A percentile compares a stretch with the other conserved stretches of the same genome.
Conservation (phyloP, 2,329 filamentous ascomycete genomes). For the Colletotrichum brevisporum region DNA sequence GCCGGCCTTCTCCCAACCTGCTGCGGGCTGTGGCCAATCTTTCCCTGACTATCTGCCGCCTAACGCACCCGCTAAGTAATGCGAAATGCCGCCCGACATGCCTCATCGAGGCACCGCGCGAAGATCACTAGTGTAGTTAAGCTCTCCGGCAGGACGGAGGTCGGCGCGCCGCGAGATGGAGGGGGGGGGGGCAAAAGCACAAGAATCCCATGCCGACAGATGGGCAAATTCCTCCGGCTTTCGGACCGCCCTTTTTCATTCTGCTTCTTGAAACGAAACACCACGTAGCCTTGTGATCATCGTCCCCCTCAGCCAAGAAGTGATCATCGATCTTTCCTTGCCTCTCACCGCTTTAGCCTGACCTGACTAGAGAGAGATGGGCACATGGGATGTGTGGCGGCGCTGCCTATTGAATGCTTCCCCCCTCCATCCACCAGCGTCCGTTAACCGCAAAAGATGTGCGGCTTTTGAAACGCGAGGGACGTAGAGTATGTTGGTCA, state of each 20-base stretch:
- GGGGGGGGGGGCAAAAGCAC: no score
- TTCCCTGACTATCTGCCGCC: no score
- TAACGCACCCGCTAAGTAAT: no score
- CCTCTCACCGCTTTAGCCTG: not conserved
- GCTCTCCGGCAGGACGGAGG: no score
- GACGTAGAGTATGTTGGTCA: not conserved
- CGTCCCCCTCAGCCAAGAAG: not conserved
- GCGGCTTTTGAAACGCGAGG: conserved; percentile 32
- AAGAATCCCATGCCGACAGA: conserved; percentile 12
- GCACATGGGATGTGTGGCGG: not conserved
- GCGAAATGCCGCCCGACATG: no score
- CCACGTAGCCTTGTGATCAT: conserved; percentile 4
- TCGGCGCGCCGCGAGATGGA: no score
- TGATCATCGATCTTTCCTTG: not conserved
- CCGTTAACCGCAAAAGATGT: conserved; percentile 19
- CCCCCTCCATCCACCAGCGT: not conserved
- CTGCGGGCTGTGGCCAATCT: no score
- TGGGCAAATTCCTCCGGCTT: conserved; percentile 12
- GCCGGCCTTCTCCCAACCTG: no score
- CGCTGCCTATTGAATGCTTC: not conserved
- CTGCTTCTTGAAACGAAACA: conserved; percentile 27
- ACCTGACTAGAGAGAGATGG: no score
- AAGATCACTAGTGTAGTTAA: no score
- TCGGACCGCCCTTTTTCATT: conserved; percentile 3
- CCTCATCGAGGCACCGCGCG: no score